These are phyloP conservation scores for Candida mattraensis DNA, from an alignment of 805 yeast species.

Conservation along the genomic window DNA sequence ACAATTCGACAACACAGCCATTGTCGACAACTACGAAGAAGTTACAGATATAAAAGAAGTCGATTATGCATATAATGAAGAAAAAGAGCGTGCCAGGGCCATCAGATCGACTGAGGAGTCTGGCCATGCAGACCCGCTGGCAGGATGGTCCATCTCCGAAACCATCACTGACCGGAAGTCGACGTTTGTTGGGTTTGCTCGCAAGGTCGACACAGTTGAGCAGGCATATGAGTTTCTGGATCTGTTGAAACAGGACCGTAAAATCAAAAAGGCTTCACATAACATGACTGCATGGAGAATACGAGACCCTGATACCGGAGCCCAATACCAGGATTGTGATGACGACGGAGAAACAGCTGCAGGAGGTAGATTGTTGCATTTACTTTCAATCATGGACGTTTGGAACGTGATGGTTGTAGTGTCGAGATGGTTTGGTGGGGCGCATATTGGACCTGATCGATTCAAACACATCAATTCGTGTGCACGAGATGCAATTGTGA, in stretches of 20 bases:
- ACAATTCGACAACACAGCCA: background rate
- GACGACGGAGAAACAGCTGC: constrained; percentile 99
- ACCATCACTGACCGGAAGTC: constrained; percentile 83
- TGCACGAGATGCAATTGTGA: constrained; percentile 78
- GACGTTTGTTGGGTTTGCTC: constrained; percentile 76
- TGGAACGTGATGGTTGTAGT: constrained; percentile 87
- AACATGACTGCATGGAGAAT: constrained; percentile 89
- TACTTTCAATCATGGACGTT: constrained; percentile 70
- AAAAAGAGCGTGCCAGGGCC: constrained; percentile 28
- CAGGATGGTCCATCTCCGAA: constrained; percentile 76
- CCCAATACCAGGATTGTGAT: constrained; percentile 78
- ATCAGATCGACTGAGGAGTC: constrained; percentile 7
- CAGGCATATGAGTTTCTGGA: constrained; percentile 60
- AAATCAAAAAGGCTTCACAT: constrained; percentile 68
- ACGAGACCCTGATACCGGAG: constrained; percentile 47
- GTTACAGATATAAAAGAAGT: constrained; percentile 6
- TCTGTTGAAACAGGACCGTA: constrained; percentile 59
- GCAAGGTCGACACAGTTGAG: constrained; percentile 58
- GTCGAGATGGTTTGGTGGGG: constrained; percentile 92
- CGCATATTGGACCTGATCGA: constrained; percentile 87
- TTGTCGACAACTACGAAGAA: background rate
- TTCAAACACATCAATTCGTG: constrained; percentile 90
- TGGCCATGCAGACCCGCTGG: constrained; percentile 44
- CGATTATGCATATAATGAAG: constrained; percentile 28
- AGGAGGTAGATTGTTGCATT: constrained; percentile 80